Evolutionary conservation across 1,284 basidiomycete genomes (phyloP), one percentile per base, ranked within the genome.

Genomic region (Mycena sp.): DNA sequence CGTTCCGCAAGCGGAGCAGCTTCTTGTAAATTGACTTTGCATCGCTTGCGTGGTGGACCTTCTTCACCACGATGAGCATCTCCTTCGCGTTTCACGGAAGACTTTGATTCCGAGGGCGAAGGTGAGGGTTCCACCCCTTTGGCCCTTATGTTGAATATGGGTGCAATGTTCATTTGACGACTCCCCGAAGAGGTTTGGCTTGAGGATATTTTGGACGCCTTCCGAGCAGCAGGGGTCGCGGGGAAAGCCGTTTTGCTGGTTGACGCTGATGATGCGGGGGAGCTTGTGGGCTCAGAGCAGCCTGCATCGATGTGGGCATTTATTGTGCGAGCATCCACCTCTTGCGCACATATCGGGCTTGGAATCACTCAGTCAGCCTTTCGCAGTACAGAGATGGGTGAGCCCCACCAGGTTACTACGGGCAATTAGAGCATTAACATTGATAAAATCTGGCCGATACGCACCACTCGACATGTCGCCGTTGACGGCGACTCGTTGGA

Each of bases 1-100:
- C 86, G 86, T 77, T 94, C 93, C 3, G 93, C 89, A 2, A 94
- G 80, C 0, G 93, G 92, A 8, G 85, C 83, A 30, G 82, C 81
- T 14, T 79, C 76, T 62, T 84, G 79, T 0, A 84, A 67, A 38
- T 83, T 75, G 22, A 71, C 62, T 62, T 52, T 65, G n/a, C 30
- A 14, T 14, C 70, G 70, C 50, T 71, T 73, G 34, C 44, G 46
- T 4, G 70, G 74, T 30, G 60, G 67, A 22, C 60, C 69, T 30
- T 55, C 66, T 10, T 50, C 59, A 57, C 25, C 52, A 25, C 4
- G 52, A 30, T 13, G 56, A 34, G 57, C 38, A 34, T 46, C 67
- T 50, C 60, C 52, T 54, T 18, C 62, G 18, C 71, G 71, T 55
- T 72, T 72, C 41, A 39, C 34, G 50, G 14, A 18, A 63, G 55